These are phyloP conservation scores for Acacia melanoxylon DNA, from an alignment of 306 rosid genomes.

Conservation along the genomic window DNA sequence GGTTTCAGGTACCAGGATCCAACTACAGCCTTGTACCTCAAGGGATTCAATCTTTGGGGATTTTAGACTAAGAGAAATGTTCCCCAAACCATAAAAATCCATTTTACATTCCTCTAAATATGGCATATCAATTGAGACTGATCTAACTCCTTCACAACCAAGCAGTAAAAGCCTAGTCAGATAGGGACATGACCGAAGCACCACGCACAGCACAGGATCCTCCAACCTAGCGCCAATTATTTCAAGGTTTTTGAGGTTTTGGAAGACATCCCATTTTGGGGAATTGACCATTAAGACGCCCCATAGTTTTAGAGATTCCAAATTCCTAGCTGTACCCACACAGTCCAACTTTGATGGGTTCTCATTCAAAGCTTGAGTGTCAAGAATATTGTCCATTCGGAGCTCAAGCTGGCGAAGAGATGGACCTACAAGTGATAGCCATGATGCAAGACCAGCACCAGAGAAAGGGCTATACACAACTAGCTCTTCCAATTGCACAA, in stretches of 20 bases:
- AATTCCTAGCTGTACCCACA: constrained; percentile 56
- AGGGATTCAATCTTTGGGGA: constrained; percentile 73
- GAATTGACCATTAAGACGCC: constrained; percentile 73
- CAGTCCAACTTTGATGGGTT: constrained; percentile 74
- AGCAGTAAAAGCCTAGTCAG: constrained; percentile 71
- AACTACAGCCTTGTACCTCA: constrained; percentile 96
- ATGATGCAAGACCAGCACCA: constrained; percentile 73
- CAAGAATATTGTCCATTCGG: constrained; percentile 77
- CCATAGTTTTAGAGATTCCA: constrained; percentile 86
- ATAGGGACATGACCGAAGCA: constrained; percentile 66
- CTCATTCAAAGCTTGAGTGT: constrained; percentile 45
- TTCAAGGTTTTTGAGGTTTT: constrained; percentile 73
- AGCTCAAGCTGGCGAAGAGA: constrained; percentile 77
- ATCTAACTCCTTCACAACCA: constrained; percentile 79
- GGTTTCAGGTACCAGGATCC: constrained; percentile 76
- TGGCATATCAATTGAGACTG: constrained; percentile 67
- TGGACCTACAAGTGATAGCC: constrained; percentile 60
- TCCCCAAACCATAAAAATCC: constrained; percentile 81
- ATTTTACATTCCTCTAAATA: constrained; percentile 74
- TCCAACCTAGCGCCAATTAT: constrained; percentile 81
- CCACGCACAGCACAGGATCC: constrained; percentile 53
- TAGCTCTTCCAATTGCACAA: constrained; percentile 66
- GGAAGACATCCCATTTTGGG: constrained; percentile 79
- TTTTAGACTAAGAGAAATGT: constrained; percentile 63
- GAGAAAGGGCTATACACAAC: constrained; percentile 83